Conservation (phyloP, 176 grass and related monocot species). For the Poa pratensis region DNA sequence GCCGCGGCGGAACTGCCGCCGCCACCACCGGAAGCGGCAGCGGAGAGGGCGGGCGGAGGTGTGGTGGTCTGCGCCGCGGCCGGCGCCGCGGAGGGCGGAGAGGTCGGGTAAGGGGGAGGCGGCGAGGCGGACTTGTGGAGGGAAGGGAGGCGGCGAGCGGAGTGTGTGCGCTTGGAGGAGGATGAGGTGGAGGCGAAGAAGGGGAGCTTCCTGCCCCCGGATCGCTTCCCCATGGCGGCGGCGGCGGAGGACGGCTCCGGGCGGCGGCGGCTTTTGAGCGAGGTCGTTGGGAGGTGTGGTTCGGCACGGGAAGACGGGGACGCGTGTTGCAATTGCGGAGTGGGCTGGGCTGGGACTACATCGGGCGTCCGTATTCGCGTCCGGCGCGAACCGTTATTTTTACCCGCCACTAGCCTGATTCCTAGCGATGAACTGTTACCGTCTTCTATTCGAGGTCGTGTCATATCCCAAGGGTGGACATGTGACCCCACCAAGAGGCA, state of each 20-base stretch:
- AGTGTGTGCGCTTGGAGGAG: slow-evolving; percentile 42
- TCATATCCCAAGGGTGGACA: too few species aligned
- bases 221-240: slow-evolving; percentile 76
- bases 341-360: slow-evolving; percentile 14
- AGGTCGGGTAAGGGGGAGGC: slow-evolving; percentile 5
- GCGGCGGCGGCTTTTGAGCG: neutral
- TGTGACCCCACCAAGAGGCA: too few species aligned
- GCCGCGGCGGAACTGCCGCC: neutral
- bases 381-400: slow-evolving; percentile 2
- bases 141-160: slow-evolving; percentile 46
- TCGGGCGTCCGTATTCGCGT: neutral
- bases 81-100: slow-evolving; percentile 8
- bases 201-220: slow-evolving; percentile 71
- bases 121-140: slow-evolving; percentile 48
- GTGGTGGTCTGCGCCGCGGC: neutral
- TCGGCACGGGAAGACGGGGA: slow-evolving; percentile 2
- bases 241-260: neutral
- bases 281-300: slow-evolving; percentile 3
- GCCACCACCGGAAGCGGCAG: slow-evolving; percentile 1
- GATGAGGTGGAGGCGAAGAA: slow-evolving; percentile 58
- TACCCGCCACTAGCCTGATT: neutral
- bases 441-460: too few species aligned
- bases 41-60: slow-evolving; percentile 6
- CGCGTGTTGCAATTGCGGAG: neutral
- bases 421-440: neutral